These are phyloP conservation scores for Cercophora sp. DNA, from an alignment of 495 filamentous ascomycete genomes.

Conservation along the genomic window DNA sequence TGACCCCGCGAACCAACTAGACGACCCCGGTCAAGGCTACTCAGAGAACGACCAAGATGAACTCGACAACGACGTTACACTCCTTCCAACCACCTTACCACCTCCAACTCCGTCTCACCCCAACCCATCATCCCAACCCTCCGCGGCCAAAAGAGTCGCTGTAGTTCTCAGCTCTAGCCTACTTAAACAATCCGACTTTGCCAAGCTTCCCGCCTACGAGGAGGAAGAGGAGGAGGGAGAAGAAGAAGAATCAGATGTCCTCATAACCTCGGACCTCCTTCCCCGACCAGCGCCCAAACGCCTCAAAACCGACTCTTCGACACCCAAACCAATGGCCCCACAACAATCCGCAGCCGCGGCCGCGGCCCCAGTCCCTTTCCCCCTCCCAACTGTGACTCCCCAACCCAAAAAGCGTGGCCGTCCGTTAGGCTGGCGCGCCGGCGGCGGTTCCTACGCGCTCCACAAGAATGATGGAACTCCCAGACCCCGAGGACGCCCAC, in stretches of 20 bases:
- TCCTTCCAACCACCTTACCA: too few species aligned
- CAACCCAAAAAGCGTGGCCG: constrained; percentile 29
- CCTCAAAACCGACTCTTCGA: background rate
- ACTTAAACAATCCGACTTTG: background rate
- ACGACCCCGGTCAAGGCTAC: too few species aligned
- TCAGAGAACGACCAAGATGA: too few species aligned
- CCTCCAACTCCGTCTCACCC: too few species aligned
- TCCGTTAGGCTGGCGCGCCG: constrained; percentile 26
- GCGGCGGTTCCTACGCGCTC: constrained; percentile 17
- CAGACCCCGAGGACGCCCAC: constrained; percentile 1
- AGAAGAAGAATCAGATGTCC: background rate
- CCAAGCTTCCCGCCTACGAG: background rate
- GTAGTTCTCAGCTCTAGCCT: constrained; percentile 10
- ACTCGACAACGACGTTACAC: too few species aligned
- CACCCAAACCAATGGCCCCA: background rate
- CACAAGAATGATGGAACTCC: constrained; percentile 1
- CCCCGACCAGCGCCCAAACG: background rate
- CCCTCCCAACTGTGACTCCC: background rate
- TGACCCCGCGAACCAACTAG: too few species aligned
- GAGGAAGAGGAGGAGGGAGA: background rate
- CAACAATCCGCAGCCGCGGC: too few species aligned
- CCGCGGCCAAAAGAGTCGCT: too few species aligned
- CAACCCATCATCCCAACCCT: too few species aligned
- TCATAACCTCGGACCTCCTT: constrained; percentile 12
- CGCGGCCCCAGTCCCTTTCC: background rate